Conservation (phyloP, 176 grass and related monocot genomes). For the Carex parvula region DNA sequence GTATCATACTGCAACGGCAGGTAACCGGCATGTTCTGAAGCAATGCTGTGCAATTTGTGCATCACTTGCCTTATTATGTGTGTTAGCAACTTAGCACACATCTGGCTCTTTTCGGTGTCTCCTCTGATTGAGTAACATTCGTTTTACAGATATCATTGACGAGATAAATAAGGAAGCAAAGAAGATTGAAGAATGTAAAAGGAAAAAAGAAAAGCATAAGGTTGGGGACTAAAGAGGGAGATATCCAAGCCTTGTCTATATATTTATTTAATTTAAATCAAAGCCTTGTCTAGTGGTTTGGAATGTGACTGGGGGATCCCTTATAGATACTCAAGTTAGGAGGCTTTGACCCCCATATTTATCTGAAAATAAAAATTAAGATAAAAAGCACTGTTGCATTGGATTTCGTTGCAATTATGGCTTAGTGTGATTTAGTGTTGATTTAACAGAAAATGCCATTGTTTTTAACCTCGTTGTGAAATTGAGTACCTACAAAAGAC, state of each 20-base stretch:
- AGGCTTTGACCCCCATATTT: too few species aligned
- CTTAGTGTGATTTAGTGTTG: not conserved
- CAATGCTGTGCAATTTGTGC: not conserved
- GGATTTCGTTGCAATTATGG: not conserved
- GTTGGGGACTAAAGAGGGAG: conserved; percentile 24
- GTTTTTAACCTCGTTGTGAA: not conserved
- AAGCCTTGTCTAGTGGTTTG: too few species aligned
- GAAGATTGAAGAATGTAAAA: conserved; percentile 68
- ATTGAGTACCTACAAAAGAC: not conserved
- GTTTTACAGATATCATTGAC: not conserved
- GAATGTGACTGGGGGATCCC: too few species aligned
- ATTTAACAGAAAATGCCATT: not conserved
- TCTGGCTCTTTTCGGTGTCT: not conserved
- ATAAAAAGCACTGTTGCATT: not conserved
- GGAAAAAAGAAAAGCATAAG: conserved; percentile 70
- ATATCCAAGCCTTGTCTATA: not conserved
- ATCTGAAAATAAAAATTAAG: not conserved
- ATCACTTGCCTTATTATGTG: conserved; percentile 4
- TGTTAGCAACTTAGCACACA: not conserved
- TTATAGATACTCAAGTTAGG: too few species aligned
- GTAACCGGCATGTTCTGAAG: not conserved
- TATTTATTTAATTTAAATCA: not conserved
- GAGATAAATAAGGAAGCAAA: conserved; percentile 48
- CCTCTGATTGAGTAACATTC: conserved; percentile 2
- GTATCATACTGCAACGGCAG: not conserved